phyloP scores from a whole-genome alignment of 352 stramenopile genomes.

The Phytophthora boehmeriae region DNA sequence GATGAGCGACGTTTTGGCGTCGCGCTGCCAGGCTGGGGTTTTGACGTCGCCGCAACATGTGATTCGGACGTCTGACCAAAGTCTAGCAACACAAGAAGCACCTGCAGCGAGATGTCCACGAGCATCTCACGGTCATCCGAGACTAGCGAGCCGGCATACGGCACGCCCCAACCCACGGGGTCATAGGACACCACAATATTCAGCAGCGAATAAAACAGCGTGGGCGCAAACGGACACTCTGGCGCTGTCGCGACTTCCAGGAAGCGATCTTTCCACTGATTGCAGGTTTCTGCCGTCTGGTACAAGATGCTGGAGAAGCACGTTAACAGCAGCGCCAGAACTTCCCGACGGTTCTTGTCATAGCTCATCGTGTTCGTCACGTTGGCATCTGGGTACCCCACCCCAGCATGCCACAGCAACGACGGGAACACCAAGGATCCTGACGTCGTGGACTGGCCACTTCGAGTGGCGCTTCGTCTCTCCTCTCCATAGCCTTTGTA shows the following conservation, averaged over 20 bases:
- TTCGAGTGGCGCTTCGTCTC: constrained; percentile 66
- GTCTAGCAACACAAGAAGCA: constrained; percentile 95
- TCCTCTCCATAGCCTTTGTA: constrained; percentile 86
- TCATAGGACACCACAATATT: constrained; percentile 96
- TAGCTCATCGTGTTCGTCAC: constrained; percentile 71
- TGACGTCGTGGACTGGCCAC: constrained; percentile 38
- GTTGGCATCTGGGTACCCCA: constrained; percentile 81
- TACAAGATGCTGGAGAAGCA: constrained; percentile 97
- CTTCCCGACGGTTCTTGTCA: constrained; percentile 96
- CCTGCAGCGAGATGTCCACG: constrained; percentile 92
- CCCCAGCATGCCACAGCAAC: constrained; percentile 79
- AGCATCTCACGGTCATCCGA: constrained; percentile 89
- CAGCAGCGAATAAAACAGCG: constrained; percentile 96
- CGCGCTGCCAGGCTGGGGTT: constrained; percentile 49
- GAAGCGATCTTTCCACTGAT: constrained; percentile 91
- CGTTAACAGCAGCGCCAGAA: constrained; percentile 94
- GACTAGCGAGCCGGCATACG: constrained; percentile 90
- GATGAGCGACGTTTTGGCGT: constrained; percentile 41
- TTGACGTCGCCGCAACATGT: constrained; percentile 48
- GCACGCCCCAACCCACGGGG: constrained; percentile 89
- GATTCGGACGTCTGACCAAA: constrained; percentile 81
- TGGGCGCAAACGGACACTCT: constrained; percentile 93
- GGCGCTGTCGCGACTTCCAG: constrained; percentile 88
- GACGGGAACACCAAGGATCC: constrained; percentile 70
- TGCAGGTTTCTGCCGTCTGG: constrained; percentile 92